Evolutionary conservation across 805 yeast genomes (phyloP).

Genomic region (Yarrowia sp.): DNA sequence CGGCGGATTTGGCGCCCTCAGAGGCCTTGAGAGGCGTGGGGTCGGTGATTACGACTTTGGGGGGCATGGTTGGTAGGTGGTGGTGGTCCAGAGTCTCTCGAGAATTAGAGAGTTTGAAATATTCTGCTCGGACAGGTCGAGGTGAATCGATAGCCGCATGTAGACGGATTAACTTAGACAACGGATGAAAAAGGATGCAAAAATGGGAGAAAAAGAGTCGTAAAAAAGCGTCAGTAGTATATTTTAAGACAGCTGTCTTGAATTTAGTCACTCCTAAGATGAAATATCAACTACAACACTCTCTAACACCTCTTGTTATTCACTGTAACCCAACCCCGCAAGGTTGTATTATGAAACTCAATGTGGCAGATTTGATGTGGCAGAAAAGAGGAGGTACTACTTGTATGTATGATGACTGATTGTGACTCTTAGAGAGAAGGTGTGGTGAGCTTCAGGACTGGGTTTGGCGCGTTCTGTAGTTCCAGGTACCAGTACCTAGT

Average conservation of each 20-base stretch:
- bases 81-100: constrained; percentile 1
- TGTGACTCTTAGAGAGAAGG: not conserved
- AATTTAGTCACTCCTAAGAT: too few relatives aligned
- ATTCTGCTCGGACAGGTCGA: not conserved
- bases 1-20: constrained; percentile 51
- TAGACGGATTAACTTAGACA: constrained; percentile 1
- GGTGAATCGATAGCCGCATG: constrained; percentile 32
- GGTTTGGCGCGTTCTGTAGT: too few relatives aligned
- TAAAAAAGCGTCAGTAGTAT: too few relatives aligned
- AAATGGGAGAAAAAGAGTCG: too few relatives aligned
- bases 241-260: too few relatives aligned
- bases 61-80: constrained; percentile 41
- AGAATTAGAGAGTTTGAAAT: constrained; percentile 19
- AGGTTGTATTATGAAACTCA: constrained; percentile 20
- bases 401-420: constrained; percentile 15
- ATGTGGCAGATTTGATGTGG: constrained; percentile 21
- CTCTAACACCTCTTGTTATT: too few relatives aligned
- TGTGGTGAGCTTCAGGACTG: too few relatives aligned
- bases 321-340: constrained; percentile 3
- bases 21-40: constrained; percentile 51
- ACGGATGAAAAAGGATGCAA: not conserved
- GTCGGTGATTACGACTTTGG: constrained; percentile 47
- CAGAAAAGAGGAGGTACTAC: constrained; percentile 4
- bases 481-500: too few relatives aligned
- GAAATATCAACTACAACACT: too few relatives aligned